Evolutionary conservation across 225 moss, liverwort and hornwort genomes (phyloP), one percentile per base, ranked within the genome.

Genomic region (Pseudisothecium myosuroides): DNA sequence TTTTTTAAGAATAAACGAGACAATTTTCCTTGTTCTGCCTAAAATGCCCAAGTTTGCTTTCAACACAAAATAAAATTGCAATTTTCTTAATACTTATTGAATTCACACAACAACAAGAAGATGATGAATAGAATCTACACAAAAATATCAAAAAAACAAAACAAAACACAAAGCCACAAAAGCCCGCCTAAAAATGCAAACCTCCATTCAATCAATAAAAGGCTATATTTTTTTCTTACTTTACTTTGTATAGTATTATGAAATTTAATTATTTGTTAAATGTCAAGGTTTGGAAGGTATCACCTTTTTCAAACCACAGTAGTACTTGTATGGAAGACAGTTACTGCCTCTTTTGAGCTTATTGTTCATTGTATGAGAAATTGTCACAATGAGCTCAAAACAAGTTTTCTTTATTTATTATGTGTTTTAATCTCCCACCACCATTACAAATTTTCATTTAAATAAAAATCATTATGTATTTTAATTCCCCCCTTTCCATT

Each of bases 11-110:
- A 73, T 6, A 45, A 73, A 29, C 45, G 6, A 17, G 6, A 45
- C 1, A 43, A 9, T 8, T 16, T 43, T 1, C n/a, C n/a, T 72
- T 41, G 45, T 41, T 2, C 17, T 72, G 4, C 15, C 1, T 0
- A 0, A 0, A 22, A 39, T 37, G 8, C 24, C 14, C 0, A 1
- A 4, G 4, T 39, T 24, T 69, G 12, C 5, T 68, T 69, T 69
- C 5, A 24, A 23, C 39, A 14, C 3, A 69, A 39, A 39, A 13
- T 13, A 24, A 39, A 69, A 14, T 24, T 24, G 8, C 5, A 39
- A 69, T 5, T 43, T 17, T 26, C 9, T 72, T 28, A 17, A 16
- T 72, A 17, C 0, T 72, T 43, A 8, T 43, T 72, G 16, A 72
- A 27, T 14, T 43, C 39, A 27, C 16, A 23, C 1, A 1, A 41